Conservation (phyloP, 108 stramenopile species). For the Stephanodiscus triporus region DNA sequence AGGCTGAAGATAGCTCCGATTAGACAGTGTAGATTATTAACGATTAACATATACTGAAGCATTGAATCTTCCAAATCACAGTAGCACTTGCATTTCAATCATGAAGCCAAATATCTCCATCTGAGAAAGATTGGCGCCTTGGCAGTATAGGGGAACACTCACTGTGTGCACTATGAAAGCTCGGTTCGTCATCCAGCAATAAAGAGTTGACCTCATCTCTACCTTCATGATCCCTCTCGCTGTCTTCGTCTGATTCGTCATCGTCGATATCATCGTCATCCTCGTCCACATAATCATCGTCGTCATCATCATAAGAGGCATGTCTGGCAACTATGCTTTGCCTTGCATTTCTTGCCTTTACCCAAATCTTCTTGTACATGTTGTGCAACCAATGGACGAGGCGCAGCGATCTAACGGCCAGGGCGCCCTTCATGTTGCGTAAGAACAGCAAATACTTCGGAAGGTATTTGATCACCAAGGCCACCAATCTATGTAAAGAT, state of each 20-base stretch:
- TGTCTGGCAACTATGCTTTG: slow-evolving; percentile 1
- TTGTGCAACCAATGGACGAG: slow-evolving; percentile 78
- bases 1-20: background rate
- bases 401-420: slow-evolving; percentile 66
- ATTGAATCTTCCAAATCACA: background rate
- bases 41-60: background rate
- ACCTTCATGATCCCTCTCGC: slow-evolving; percentile 17
- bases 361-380: slow-evolving; percentile 54
- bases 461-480: slow-evolving; percentile 77
- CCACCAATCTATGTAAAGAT: slow-evolving; percentile 57
- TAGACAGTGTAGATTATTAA: background rate
- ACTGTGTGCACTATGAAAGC: background rate
- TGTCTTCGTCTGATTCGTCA: background rate
- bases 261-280: slow-evolving; percentile 26
- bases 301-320: slow-evolving; percentile 2
- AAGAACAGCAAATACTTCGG: slow-evolving; percentile 83
- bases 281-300: slow-evolving; percentile 11
- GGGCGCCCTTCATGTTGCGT: slow-evolving; percentile 79
- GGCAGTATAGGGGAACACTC: background rate
- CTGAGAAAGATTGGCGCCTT: background rate
- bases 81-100: background rate
- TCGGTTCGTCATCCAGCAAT: slow-evolving; percentile 18
- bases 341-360: slow-evolving; percentile 44
- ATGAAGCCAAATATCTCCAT: slow-evolving; percentile 3
- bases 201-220: slow-evolving; percentile 22